A percentile compares a stretch with the other conserved stretches of the same genome.
Conservation (phyloP, 2,329 filamentous ascomycete genomes). For the Mycosphaerelloides madeirae region DNA sequence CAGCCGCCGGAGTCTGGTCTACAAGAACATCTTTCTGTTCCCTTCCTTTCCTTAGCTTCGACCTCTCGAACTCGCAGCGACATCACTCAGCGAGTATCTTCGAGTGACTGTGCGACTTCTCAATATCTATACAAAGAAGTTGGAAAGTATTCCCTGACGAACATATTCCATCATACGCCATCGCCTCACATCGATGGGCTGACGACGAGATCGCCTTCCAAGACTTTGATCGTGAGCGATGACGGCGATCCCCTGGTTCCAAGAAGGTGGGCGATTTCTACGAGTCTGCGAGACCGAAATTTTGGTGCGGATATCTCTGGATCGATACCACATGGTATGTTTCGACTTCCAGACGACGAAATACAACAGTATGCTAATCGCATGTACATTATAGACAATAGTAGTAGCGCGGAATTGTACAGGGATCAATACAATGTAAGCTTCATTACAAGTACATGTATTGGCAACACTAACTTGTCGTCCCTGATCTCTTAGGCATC, state of each 20-base stretch:
- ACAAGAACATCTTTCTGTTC: too few relatives aligned
- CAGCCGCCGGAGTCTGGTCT: too few relatives aligned
- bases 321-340: slow-evolving; percentile 12
- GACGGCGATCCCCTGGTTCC: not conserved
- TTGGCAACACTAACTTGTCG: too few relatives aligned
- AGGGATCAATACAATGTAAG: slow-evolving; percentile 22
- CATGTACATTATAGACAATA: slow-evolving; percentile 22
- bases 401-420: slow-evolving; percentile 13
- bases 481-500: not conserved
- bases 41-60: too few relatives aligned
- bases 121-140: slow-evolving; percentile 10
- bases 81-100: too few relatives aligned
- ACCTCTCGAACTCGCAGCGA: too few relatives aligned
- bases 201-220: not conserved
- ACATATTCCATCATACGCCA: slow-evolving; percentile 3
- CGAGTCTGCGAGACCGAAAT: too few relatives aligned
- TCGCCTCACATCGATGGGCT: slow-evolving; percentile 3
- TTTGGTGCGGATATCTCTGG: slow-evolving; percentile 7
- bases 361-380: too few relatives aligned
- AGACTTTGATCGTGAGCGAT: not conserved
- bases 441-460: too few relatives aligned
- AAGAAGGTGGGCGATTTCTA: not conserved
- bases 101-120: slow-evolving; percentile 4
- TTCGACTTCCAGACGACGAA: too few relatives aligned
- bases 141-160: slow-evolving; percentile 12